These are phyloP conservation scores for Platismatia glauca DNA, from an alignment of 495 filamentous ascomycete species.

Conservation along the genomic window DNA sequence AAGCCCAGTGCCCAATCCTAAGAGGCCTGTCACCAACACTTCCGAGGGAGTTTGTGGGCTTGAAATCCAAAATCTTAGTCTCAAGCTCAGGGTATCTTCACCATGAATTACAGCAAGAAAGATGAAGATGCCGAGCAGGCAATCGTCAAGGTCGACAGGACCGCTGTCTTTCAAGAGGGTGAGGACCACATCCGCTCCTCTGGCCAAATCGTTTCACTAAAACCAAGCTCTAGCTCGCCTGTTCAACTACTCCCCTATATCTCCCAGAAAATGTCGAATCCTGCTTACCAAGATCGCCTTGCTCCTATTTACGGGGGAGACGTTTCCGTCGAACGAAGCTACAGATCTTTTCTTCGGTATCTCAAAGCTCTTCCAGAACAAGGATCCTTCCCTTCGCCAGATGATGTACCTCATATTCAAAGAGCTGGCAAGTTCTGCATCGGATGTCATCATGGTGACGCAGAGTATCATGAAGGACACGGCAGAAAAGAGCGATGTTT, in stretches of 20 bases:
- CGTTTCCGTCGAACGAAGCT: conserved; percentile 92
- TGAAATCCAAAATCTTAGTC: background rate
- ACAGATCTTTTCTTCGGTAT: conserved; percentile 99
- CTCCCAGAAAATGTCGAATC: conserved; percentile 87
- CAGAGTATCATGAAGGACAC: conserved; percentile 99
- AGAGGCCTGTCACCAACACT: conserved; percentile 1
- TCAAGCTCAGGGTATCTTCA: conserved; percentile 21
- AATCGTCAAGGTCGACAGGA: conserved; percentile 93
- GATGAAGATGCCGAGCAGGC: conserved; percentile 92
- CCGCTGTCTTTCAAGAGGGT: conserved; percentile 99
- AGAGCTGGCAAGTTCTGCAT: conserved; percentile 90
- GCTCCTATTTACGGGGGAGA: conserved; percentile 92
- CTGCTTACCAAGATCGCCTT: conserved; percentile 96
- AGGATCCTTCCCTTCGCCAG: conserved; percentile 94
- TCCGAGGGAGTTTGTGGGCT: conserved; percentile 5
- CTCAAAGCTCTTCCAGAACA: conserved; percentile 99
- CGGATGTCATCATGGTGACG: conserved; percentile 99
- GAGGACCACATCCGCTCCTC: conserved; percentile 27
- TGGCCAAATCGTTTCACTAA: conserved; percentile 10
- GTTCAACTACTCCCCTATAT: conserved; percentile 94
- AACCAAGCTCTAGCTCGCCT: conserved; percentile 61
- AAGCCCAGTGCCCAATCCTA: background rate
- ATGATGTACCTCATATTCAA: conserved; percentile 99
- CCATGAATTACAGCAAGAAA: conserved; percentile 95
- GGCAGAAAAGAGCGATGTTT: conserved; percentile 84